Percentiles rank a stretch among this genome's conserved stretches.
Evolutionary conservation across 2,329 filamentous ascomycete genomes (phyloP).

Genomic region (Blastomyces gilchristii): DNA sequence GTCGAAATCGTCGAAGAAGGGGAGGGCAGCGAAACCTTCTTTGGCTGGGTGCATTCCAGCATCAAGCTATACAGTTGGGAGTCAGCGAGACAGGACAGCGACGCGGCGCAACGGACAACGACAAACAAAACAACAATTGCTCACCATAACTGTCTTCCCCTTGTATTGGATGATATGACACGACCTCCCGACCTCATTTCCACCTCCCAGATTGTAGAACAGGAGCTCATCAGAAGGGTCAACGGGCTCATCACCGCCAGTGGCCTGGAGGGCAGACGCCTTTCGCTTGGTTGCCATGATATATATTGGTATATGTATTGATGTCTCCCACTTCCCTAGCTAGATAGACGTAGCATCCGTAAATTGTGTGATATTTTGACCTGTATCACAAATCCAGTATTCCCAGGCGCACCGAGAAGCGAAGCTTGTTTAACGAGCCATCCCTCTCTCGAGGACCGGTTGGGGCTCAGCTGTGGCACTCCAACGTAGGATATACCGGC

Average conservation of each 20-base stretch:
- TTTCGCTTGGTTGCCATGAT: constrained; percentile 91
- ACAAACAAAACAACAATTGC: constrained; percentile 21
- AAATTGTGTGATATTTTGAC: background rate
- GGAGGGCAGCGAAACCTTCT: constrained; percentile 82
- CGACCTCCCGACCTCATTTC: constrained; percentile 92
- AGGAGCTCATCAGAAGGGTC: constrained; percentile 90
- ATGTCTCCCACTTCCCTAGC: background rate
- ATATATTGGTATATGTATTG: constrained; percentile 8
- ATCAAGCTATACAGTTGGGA: constrained; percentile 60
- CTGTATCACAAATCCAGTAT: background rate
- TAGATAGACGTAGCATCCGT: background rate
- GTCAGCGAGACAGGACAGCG: constrained; percentile 9
- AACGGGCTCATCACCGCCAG: constrained; percentile 65
- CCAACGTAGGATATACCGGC: background rate
- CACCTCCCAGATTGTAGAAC: constrained; percentile 87
- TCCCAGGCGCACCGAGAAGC: background rate
- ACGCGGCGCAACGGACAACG: background rate
- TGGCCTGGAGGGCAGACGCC: constrained; percentile 60
- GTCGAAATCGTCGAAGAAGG: constrained; percentile 98
- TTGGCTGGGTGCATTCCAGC: constrained; percentile 95
- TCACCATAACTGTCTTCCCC: constrained; percentile 96
- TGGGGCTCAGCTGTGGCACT: background rate
- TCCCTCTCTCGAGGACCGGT: background rate
- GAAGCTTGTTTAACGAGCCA: background rate
- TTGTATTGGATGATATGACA: constrained; percentile 99